Evolutionary conservation across 2,329 filamentous ascomycete species (phyloP), one percentile per base, ranked within the genome.

Genomic region (Ustulina deusta): DNA sequence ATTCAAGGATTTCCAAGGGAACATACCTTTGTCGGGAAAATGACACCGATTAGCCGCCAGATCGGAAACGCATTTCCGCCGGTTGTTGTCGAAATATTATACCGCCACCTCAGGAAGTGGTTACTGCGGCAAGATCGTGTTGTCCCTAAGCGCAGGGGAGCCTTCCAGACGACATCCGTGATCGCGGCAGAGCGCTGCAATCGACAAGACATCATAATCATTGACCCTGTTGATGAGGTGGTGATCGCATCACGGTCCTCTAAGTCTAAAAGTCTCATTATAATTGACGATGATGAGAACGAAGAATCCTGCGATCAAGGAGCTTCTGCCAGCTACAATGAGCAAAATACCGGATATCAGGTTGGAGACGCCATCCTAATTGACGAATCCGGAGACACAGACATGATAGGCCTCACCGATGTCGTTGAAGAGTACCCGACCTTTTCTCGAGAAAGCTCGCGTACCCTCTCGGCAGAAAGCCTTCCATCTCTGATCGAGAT

Each of bases 41-140:
- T 11, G 11, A 81, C 75, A 0, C 75, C 74, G 15, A 80, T 88
- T 3, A 84, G 84, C 63, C 85, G 83, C 69, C 91, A 93, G 75
- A 91, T 94, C 68, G 92, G 92, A 0, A 94, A 95, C 72, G 92
- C 92, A 0, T 93, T 94, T 10, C 90, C 93, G 0, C 87, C 91
- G 0, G 79, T 79, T 17, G 83, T 86, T 0, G 87, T 87, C 1
- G 77, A 79, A 36, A 77, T 83, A 0, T 70, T 87, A 0, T 87
- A 85, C 68, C 70, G 76, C 6, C 83, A 86, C 5, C 75, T 82
- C 11, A 63, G 74, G 2, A 83, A 81, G 74, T 75, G 87, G 10
- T 71, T 85, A 0, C 67, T 56, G 0, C n/a, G 38, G 1, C 62
- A 71, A 1, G 67, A 78, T 27, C 38, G 44, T 1, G 46, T 71